Evolutionary conservation across 2,329 filamentous ascomycete genomes (phyloP).

Genomic region (Aureobasidium sp.): DNA sequence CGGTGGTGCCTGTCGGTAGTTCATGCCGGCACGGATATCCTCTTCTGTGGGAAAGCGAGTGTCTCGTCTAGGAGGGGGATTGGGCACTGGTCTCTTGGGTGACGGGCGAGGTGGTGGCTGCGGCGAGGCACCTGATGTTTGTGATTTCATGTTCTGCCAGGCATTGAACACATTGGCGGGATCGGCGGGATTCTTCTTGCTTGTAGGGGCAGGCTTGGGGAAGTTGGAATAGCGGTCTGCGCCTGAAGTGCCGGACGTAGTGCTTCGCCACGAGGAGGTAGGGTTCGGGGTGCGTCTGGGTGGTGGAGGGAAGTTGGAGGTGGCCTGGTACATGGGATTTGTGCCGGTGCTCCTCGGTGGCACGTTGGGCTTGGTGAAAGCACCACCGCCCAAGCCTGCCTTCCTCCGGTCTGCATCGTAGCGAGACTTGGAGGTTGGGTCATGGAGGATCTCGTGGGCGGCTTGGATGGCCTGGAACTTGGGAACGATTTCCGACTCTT

Average conservation of each 20-base stretch:
- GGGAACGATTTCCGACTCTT: constrained; percentile 68
- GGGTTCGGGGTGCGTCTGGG: constrained; percentile 32
- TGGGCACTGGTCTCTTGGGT: constrained; percentile 23
- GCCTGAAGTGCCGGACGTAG: constrained; percentile 29
- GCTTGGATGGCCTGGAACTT: constrained; percentile 83
- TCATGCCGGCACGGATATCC: constrained; percentile 31
- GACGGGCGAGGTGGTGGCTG: constrained; percentile 20
- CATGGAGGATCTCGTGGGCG: constrained; percentile 69
- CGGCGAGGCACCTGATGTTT: constrained; percentile 20
- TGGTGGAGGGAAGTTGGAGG: constrained; percentile 37
- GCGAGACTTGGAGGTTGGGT: constrained; percentile 50
- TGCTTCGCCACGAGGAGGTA: constrained; percentile 32
- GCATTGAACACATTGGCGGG: constrained; percentile 41
- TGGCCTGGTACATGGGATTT: constrained; percentile 13
- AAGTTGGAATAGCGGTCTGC: constrained; percentile 42
- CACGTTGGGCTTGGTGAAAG: constrained; percentile 17
- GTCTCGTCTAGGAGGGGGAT: constrained; percentile 24
- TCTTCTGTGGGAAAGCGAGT: constrained; percentile 32
- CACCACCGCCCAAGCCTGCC: constrained; percentile 31
- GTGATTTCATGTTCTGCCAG: constrained; percentile 42
- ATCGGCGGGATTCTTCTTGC: constrained; percentile 33
- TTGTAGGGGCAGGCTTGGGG: constrained; percentile 24
- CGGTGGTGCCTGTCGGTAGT: constrained; percentile 24
- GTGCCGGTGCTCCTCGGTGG: constrained; percentile 4
- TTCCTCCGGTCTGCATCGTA: constrained; percentile 57